Base-by-base conservation (phyloP, 441 rosid genomes). In the Pelargonium cotyledonis region DNA sequence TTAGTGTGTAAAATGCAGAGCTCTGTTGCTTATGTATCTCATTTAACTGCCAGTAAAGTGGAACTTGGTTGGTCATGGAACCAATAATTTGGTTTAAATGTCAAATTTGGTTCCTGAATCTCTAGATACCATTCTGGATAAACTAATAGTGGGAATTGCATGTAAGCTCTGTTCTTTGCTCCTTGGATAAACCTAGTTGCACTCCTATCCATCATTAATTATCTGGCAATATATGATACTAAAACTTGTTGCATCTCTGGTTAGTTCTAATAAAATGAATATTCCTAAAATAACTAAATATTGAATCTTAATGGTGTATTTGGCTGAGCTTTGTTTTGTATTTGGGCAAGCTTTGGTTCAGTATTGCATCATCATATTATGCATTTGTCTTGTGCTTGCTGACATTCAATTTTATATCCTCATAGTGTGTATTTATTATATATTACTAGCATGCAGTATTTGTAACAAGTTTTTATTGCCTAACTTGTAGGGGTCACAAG, bases 401-500 rank as follows among this genome's bases (percentile, higher is more conserved):
- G 19, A 21, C 31, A 58, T 21, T 58, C 29, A 21, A 58, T 8
- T 18, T 57, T 58, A 21, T 19, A 21, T 8, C 63, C 21, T 7
- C 35, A 18, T 18, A 58, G 31, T 21, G 8, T 9, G 21, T 58
- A 58, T 21, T 55, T 18, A 21, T 67, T 72, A 14, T 60, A 41
- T 63, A 73, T 70, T 58, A 14, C 21, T 9, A 8, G 64, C 61
- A 21, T 40, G 53, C 23, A 8, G 9, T 69, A 44, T 72, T 19
- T 64, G 1, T 65, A 65, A 72, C 51, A 55, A 11, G 12, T 57
- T 40, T 65, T 12, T 18, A 64, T 63, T 38, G 16, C 72, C 57
- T 60, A 35, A 12, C 75, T 55, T 81, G 82, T 72, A 92, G 98
- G 68, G 97, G 97, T 55, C 91, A 85, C 80, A 85, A 84, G 91